phyloP scores from a whole-genome alignment of 148 eudicot species.

The Silene conica region DNA sequence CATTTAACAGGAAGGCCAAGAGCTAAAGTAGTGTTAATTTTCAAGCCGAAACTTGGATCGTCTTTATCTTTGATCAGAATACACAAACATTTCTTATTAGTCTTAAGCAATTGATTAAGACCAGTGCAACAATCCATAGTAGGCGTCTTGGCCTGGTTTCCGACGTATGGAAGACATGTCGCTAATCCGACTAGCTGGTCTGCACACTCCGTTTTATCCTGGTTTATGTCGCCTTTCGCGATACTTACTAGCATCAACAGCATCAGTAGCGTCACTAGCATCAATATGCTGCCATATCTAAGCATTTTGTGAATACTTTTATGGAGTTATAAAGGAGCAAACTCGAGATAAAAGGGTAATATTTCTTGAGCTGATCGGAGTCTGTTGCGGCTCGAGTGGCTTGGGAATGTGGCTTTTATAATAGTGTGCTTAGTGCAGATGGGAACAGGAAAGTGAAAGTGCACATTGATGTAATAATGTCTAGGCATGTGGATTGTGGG shows the following conservation, averaged over 20 bases:
- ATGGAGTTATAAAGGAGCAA: no score
- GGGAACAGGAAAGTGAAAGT: neutral
- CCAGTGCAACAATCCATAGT: slow-evolving; percentile 63
- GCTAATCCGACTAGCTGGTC: slow-evolving; percentile 43
- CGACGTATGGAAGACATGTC: slow-evolving; percentile 57
- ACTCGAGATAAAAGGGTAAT: no score
- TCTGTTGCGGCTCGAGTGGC: no score
- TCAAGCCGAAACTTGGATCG: slow-evolving; percentile 68
- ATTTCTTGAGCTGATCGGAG: no score
- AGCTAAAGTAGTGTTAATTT: slow-evolving; percentile 71
- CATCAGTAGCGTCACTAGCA: no score
- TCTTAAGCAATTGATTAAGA: slow-evolving; percentile 41
- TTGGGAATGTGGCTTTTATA: slow-evolving; percentile 10
- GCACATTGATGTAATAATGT: neutral
- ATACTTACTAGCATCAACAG: slow-evolving; percentile 21
- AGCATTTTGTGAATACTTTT: no score
- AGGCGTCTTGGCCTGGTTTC: slow-evolving; percentile 48
- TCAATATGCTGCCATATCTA: neutral
- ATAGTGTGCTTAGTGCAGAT: neutral
- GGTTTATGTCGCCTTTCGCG: slow-evolving; percentile 30
- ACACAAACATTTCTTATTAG: slow-evolving; percentile 63
- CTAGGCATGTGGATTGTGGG: neutral
- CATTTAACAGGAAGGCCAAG: slow-evolving; percentile 56
- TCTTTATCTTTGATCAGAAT: slow-evolving; percentile 60
- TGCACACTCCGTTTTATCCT: slow-evolving; percentile 55